Evolutionary conservation across 495 filamentous ascomycete genomes (phyloP).

Genomic region (Penicillium herquei): DNA sequence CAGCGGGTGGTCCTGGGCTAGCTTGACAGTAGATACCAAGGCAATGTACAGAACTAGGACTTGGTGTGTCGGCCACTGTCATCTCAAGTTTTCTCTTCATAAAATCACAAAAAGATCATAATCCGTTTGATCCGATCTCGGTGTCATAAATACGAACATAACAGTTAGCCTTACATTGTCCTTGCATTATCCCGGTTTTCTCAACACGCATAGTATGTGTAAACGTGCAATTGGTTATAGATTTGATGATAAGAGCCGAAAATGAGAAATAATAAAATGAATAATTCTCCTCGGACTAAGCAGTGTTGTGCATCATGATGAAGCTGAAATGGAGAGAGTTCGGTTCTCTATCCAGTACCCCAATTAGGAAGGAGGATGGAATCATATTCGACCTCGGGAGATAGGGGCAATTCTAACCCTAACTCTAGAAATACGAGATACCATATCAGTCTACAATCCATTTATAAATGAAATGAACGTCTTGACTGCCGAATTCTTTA

Average conservation of each 20-base stretch:
- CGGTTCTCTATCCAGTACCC: not conserved
- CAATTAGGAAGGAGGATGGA: conserved; percentile 1
- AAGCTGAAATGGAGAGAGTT: not conserved
- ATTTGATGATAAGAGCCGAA: not conserved
- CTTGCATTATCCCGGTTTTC: no score
- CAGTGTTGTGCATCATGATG: not conserved
- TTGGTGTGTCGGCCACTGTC: no score
- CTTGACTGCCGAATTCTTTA: no score
- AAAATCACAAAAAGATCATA: no score
- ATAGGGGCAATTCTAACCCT: not conserved
- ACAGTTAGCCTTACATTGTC: not conserved
- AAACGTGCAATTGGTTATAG: not conserved
- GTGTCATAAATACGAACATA: not conserved
- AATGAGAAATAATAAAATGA: not conserved
- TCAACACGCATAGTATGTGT: not conserved
- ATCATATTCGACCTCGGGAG: not conserved
- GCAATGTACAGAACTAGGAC: no score
- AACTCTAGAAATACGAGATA: no score
- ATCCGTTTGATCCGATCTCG: not conserved
- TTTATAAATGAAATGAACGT: no score
- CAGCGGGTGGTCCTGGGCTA: no score
- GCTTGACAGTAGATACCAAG: no score
- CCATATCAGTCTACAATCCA: no score
- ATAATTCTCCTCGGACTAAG: not conserved
- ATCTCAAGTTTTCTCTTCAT: no score